Evolutionary conservation across 2,329 filamentous ascomycete species (phyloP).

Genomic region (Hypomyces rosellus): DNA sequence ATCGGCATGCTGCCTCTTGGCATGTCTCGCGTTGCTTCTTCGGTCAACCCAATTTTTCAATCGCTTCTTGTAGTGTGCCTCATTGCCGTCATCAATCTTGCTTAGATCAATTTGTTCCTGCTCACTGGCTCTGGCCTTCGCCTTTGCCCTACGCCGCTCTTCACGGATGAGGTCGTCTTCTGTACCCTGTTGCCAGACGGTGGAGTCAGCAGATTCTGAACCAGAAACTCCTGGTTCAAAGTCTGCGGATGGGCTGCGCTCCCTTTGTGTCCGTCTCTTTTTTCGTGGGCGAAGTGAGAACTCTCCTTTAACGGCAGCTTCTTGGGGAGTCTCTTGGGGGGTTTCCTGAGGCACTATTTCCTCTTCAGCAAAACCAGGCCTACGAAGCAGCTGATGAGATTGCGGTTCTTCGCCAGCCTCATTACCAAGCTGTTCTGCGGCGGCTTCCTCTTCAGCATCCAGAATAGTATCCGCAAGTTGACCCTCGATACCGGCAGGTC

Average conservation of each 20-base stretch:
- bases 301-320: constrained; percentile 38
- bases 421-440: constrained; percentile 34
- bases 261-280: constrained; percentile 38
- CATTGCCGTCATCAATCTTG: constrained; percentile 81
- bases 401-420: constrained; percentile 41
- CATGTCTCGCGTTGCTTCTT: constrained; percentile 35
- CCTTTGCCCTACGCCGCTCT: constrained; percentile 36
- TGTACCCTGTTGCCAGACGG: constrained; percentile 32
- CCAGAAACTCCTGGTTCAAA: constrained; percentile 33
- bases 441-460: constrained; percentile 70
- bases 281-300: constrained; percentile 55
- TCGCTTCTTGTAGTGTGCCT: constrained; percentile 69
- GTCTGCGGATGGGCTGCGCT: constrained; percentile 40
- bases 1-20: constrained; percentile 31
- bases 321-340: background rate
- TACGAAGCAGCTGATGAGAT: constrained; percentile 67
- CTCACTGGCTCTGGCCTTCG: constrained; percentile 29
- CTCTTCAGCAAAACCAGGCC: constrained; percentile 59
- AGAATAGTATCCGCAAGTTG: constrained; percentile 71
- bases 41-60: constrained; percentile 66
- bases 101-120: constrained; percentile 43
- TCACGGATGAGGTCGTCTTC: constrained; percentile 34
- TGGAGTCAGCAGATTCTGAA: constrained; percentile 29
- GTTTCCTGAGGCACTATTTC: constrained; percentile 5
- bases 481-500: constrained; percentile 55